Conservation (phyloP, 192 early-diverging fungal species). For the Rhizoclosmatium sp. region DNA sequence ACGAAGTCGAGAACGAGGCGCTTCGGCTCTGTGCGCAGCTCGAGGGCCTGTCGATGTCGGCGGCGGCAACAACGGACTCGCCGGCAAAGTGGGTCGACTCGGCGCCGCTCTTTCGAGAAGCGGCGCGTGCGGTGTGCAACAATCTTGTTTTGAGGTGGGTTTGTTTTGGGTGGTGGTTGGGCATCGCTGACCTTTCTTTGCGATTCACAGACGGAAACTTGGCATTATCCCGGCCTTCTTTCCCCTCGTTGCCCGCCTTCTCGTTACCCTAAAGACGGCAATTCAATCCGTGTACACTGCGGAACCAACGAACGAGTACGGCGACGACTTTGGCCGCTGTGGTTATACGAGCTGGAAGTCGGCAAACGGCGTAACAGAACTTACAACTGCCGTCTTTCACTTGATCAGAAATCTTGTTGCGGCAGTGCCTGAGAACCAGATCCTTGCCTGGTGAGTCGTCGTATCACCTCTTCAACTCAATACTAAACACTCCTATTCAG, state of each 20-base stretch:
- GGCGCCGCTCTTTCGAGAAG: conserved; percentile 10
- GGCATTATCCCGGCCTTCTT: conserved; percentile 27
- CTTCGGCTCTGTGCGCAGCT: conserved; percentile 14
- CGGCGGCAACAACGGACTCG: not conserved
- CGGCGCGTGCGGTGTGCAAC: not conserved
- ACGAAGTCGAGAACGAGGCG: conserved; percentile 19
- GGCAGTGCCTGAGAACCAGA: conserved; percentile 47
- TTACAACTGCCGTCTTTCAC: conserved; percentile 46
- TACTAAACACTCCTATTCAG: conserved; percentile 19
- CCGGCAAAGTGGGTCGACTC: not conserved
- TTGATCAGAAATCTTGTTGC: conserved; percentile 56
- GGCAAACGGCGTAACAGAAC: conserved; percentile 15
- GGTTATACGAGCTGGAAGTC: conserved; percentile 18
- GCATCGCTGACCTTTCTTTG: not conserved
- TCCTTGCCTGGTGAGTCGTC: conserved; percentile 43
- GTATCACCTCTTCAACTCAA: conserved; percentile 7
- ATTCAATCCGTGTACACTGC: not conserved
- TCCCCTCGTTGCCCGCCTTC: conserved; percentile 12
- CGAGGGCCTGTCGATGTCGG: not conserved
- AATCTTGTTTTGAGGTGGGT: too few relatives aligned
- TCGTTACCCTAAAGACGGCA: not conserved
- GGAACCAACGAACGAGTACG: not conserved
- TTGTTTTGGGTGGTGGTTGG: not conserved
- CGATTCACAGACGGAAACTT: conserved; percentile 26
- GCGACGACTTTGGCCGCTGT: not conserved